Conservation (phyloP, 257 asterid species). For the Primulina tabacum region DNA sequence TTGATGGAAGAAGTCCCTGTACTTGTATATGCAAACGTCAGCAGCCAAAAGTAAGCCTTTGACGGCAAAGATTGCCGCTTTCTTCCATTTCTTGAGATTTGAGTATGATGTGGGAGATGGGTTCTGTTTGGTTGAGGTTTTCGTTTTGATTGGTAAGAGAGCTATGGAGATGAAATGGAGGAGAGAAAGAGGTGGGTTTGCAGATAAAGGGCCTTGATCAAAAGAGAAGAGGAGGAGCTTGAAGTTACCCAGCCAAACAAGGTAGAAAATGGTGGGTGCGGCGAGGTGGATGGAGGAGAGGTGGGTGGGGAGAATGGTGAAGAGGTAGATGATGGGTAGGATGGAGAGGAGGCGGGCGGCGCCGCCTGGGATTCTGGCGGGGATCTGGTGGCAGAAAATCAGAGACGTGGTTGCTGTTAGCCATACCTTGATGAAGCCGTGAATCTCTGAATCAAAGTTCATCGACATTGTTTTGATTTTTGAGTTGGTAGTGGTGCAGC, state of each 20-base stretch:
- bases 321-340: constrained; percentile 55
- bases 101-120: constrained; percentile 3
- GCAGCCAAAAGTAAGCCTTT: constrained; percentile 27
- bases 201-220: constrained; percentile 44
- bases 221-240: constrained; percentile 71
- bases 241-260: constrained; percentile 70
- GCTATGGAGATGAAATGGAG: constrained; percentile 50
- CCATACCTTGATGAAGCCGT: constrained; percentile 43
- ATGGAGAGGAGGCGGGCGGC: constrained; percentile 42
- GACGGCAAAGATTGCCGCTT: not conserved
- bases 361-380: constrained; percentile 37
- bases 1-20: constrained; percentile 29
- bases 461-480: not conserved
- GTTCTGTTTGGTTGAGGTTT: not conserved
- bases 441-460: constrained; percentile 35
- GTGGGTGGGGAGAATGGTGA: constrained; percentile 52
- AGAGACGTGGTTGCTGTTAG: constrained; percentile 34
- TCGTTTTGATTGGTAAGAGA: constrained; percentile 57
- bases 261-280: constrained; percentile 45
- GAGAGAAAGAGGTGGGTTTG: constrained; percentile 38
- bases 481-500: too few species aligned
- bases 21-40: constrained; percentile 23
- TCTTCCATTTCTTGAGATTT: not conserved
- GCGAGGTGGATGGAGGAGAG: constrained; percentile 42
- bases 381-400: constrained; percentile 41